These are phyloP conservation scores for Hortaea sp. DNA, from an alignment of 2,329 filamentous ascomycete species.

Conservation along the genomic window DNA sequence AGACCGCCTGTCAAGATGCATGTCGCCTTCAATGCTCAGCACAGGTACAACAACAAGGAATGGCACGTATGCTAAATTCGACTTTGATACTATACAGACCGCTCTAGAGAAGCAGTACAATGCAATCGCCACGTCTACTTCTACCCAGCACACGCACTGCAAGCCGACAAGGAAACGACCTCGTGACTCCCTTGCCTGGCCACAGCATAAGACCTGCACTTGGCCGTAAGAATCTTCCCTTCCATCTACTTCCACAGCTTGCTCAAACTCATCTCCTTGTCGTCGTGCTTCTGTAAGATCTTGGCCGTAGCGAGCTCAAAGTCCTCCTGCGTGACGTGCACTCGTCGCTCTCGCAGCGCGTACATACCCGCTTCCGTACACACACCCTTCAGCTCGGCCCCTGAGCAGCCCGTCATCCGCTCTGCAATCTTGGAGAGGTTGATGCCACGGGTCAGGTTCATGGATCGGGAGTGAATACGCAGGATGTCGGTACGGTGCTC, in stretches of 20 bases:
- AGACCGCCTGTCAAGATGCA: too few species aligned
- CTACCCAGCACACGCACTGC: too few species aligned
- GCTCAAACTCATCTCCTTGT: slow-evolving; percentile 86
- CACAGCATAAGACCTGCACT: too few species aligned
- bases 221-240: too few species aligned
- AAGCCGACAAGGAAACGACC: too few species aligned
- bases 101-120: too few species aligned
- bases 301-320: slow-evolving; percentile 98
- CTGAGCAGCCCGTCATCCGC: slow-evolving; percentile 99
- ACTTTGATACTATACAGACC: too few species aligned
- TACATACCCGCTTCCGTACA: slow-evolving; percentile 99
- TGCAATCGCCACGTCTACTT: too few species aligned
- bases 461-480: slow-evolving; percentile 92
- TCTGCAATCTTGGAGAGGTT: slow-evolving; percentile 97
- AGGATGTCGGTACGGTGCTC: slow-evolving; percentile 96
- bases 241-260: slow-evolving; percentile 65
- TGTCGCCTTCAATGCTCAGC: too few species aligned
- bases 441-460: slow-evolving; percentile 97
- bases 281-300: slow-evolving; percentile 98
- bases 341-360: slow-evolving; percentile 83
- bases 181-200: too few species aligned
- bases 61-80: too few species aligned
- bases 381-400: slow-evolving; percentile 95
- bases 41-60: too few species aligned
- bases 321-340: slow-evolving; percentile 98